These are phyloP conservation scores for Mucor plumbeus DNA, from an alignment of 371 early-diverging fungal genomes.

Conservation along the genomic window DNA sequence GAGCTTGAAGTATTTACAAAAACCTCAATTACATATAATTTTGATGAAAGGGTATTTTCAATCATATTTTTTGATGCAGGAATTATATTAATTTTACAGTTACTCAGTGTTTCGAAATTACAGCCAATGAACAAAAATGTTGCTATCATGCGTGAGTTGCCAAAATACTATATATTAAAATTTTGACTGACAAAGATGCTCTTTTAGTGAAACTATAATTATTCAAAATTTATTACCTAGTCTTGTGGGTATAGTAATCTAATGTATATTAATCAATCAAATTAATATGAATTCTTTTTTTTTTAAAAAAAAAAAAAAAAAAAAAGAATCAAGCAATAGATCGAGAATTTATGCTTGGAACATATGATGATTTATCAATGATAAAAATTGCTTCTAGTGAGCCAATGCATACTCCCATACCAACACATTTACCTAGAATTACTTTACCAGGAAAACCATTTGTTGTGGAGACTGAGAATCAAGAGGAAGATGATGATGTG, in stretches of 20 bases:
- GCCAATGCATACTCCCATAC: not conserved
- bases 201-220: conserved; percentile 12
- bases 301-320: no score
- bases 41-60: conserved; percentile 27
- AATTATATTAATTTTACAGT: not conserved
- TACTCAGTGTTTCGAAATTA: conserved; percentile 34
- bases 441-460: not conserved
- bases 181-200: not conserved
- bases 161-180: not conserved
- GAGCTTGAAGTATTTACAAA: conserved; percentile 11
- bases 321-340: conserved; percentile 24
- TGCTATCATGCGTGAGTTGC: conserved; percentile 27
- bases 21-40: conserved; percentile 18
- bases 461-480: not conserved
- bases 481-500: not conserved
- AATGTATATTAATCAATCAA: not conserved
- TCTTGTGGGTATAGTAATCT: conserved; percentile 16
- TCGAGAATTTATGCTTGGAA: conserved; percentile 23
- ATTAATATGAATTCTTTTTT: not conserved
- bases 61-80: not conserved
- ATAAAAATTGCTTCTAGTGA: not conserved
- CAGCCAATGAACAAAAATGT: conserved; percentile 10
- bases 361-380: conserved; percentile 15
- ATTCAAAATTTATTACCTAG: conserved; percentile 17
- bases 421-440: not conserved